Conservation (phyloP, 2,329 filamentous ascomycete species). For the Aspergillus niger region DNA sequence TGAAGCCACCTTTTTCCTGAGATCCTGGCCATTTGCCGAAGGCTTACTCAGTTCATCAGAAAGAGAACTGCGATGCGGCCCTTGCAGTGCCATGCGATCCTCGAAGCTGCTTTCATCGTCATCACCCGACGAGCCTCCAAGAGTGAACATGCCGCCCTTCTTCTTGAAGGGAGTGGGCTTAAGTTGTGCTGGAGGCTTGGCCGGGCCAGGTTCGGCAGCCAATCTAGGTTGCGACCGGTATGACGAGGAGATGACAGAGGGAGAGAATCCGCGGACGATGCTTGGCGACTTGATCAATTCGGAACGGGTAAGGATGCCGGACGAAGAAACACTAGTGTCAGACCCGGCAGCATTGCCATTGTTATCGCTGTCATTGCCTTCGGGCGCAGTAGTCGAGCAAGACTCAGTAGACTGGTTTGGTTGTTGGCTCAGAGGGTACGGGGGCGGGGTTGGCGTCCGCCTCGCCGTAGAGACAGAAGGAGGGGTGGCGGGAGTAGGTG, state of each 20-base stretch:
- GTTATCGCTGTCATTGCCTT: slow-evolving; percentile 51
- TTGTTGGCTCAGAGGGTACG: slow-evolving; percentile 28
- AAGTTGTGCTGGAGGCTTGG: slow-evolving; percentile 64
- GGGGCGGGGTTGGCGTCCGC: slow-evolving; percentile 40
- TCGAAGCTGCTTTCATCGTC: slow-evolving; percentile 77
- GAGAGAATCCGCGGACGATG: slow-evolving; percentile 84
- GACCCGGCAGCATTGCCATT: slow-evolving; percentile 48
- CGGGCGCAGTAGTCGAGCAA: slow-evolving; percentile 59
- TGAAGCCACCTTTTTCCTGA: slow-evolving; percentile 74
- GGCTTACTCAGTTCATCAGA: slow-evolving; percentile 56
- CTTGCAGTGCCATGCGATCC: slow-evolving; percentile 58
- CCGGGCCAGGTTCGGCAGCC: slow-evolving; percentile 50
- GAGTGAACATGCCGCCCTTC: slow-evolving; percentile 66
- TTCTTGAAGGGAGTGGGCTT: slow-evolving; percentile 59
- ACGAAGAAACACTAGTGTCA: slow-evolving; percentile 64
- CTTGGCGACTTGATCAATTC: slow-evolving; percentile 64
- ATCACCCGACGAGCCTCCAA: slow-evolving; percentile 85
- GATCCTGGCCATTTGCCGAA: slow-evolving; percentile 25
- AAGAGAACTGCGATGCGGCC: slow-evolving; percentile 55
- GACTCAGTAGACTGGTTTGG: slow-evolving; percentile 57
- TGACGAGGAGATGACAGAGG: slow-evolving; percentile 70
- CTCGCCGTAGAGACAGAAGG: slow-evolving; percentile 31
- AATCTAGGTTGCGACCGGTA: slow-evolving; percentile 64
- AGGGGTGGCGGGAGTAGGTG: slow-evolving; percentile 41
- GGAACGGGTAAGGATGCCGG: slow-evolving; percentile 41